A percentile compares a stretch with the other conserved stretches of the same genome.
Evolutionary conservation across 345 rosid species (phyloP).

Genomic region (Arabidopsis arenosa): DNA sequence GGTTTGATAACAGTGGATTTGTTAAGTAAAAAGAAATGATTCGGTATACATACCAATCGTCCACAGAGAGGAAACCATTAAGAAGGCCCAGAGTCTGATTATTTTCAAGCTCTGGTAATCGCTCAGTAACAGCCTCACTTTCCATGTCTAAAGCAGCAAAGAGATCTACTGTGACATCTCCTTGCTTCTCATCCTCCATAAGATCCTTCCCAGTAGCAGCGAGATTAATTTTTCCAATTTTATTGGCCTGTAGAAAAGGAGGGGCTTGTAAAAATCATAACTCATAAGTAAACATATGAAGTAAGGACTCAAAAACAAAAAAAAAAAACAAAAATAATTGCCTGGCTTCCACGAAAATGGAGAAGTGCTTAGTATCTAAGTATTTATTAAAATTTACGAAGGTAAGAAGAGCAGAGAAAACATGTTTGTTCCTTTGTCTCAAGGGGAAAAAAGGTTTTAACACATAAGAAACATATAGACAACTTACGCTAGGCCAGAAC

Average conservation of each 20-base stretch:
- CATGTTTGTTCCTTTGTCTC: constrained; percentile 23
- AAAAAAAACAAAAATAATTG: constrained; percentile 18
- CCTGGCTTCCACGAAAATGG: constrained; percentile 25
- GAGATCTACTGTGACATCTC: constrained; percentile 90
- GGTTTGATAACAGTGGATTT: constrained; percentile 30
- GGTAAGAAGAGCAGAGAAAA: constrained; percentile 16
- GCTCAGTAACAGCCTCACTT: constrained; percentile 83
- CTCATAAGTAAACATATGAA: constrained; percentile 12
- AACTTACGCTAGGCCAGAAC: constrained; percentile 24
- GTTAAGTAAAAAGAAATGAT: constrained; percentile 11
- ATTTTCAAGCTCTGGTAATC: constrained; percentile 76
- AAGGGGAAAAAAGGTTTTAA: background rate
- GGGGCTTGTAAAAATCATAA: constrained; percentile 10
- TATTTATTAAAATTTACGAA: background rate
- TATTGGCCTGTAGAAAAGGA: constrained; percentile 73
- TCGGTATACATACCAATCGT: constrained; percentile 74
- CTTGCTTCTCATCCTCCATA: constrained; percentile 99
- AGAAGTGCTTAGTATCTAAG: constrained; percentile 13
- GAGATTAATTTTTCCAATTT: constrained; percentile 96
- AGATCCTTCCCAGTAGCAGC: constrained; percentile 99
- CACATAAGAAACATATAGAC: constrained; percentile 6
- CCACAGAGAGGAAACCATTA: constrained; percentile 89
- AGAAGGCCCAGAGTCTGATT: constrained; percentile 95
- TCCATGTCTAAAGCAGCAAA: constrained; percentile 93
- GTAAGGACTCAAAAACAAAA: constrained; percentile 24